A percentile compares a stretch with the other conserved stretches of the same genome.
phyloP scores from a whole-genome alignment of 257 asterid genomes.

The Penstemon eatonii region DNA sequence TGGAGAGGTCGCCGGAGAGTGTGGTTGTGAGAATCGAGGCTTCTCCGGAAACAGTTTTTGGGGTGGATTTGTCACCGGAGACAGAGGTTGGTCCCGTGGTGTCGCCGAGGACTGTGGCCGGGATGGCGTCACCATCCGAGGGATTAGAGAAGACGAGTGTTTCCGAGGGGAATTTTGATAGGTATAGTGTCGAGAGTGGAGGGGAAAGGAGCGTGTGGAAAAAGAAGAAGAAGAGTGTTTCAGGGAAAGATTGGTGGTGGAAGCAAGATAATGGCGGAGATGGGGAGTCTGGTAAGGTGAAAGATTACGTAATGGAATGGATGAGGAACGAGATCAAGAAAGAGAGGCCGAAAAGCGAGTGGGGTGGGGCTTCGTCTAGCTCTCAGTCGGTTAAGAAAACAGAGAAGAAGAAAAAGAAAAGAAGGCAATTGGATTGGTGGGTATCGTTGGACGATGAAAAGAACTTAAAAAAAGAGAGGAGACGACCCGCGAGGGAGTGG shows the following conservation, averaged over 20 bases:
- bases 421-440: conserved; percentile 90
- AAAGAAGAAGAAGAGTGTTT: conserved; percentile 67
- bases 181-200: conserved; percentile 60
- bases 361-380: conserved; percentile 69
- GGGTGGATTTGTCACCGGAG: conserved; percentile 62
- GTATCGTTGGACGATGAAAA: conserved; percentile 80
- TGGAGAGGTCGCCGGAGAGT: conserved; percentile 79
- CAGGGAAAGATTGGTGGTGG: conserved; percentile 99
- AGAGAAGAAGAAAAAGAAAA: conserved; percentile 62
- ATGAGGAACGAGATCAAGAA: conserved; percentile 88
- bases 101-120: conserved; percentile 75
- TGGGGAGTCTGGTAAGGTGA: conserved; percentile 59
- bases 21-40: conserved; percentile 56
- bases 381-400: conserved; percentile 38
- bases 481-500: conserved; percentile 98
- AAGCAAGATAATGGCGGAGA: conserved; percentile 73
- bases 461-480: conserved; percentile 66
- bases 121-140: conserved; percentile 69
- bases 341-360: conserved; percentile 81
- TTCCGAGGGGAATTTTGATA: conserved; percentile 68
- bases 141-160: conserved; percentile 62
- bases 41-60: conserved; percentile 56
- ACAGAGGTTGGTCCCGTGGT: conserved; percentile 45
- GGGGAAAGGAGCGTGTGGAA: conserved; percentile 52
- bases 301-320: conserved; percentile 98